Base-by-base conservation (phyloP, 257 asterid species). In the Nicotiana noctiflora region DNA sequence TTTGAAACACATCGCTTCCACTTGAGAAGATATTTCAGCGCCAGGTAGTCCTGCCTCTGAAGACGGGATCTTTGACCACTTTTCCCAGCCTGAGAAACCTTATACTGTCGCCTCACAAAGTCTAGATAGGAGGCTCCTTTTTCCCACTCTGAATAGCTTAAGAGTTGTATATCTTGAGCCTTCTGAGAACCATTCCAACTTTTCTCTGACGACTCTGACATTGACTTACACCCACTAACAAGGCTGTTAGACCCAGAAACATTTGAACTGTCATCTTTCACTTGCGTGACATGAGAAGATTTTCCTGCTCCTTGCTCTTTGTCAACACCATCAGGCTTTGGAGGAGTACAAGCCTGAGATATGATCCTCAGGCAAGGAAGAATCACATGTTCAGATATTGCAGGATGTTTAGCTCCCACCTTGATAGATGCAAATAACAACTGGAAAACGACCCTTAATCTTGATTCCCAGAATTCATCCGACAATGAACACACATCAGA, bases 111-210 rank as follows among this genome's bases (percentile, higher is more conserved):
- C 94, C 99, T 90, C 79, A 96, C 99, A 86, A 96, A 96, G 91
- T 96, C 99, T 83, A 96, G 97, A 90, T 96, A 96, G 15, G 99
- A 90, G 62, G 98, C 97, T 75, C 99, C 99, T 83, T 88, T 94
- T 81, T 96, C 98, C 99, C 99, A 96, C 85, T 96, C 99, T 15
- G 97, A 87, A 84, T 96, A 96, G 87, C 95, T 96, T n/a, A 96
- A 83, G 32, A 96, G 87, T 79, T 91, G 97, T 80, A 96, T 86
- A 81, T 96, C 99, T 83, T 87, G 97, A 82, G 90, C 87, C 90
- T 90, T 91, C 8, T 92, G 91, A 75, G 95, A 84, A 44, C 91
- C 97, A 86, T 88, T 94, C 96, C 95, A 94, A 79, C 89, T 92
- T 88, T 88, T 92, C 82, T 94, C 97, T 5, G 84, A 62, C 10